Conservation (phyloP, 805 yeast genomes). For the Sungouiella blattae region DNA sequence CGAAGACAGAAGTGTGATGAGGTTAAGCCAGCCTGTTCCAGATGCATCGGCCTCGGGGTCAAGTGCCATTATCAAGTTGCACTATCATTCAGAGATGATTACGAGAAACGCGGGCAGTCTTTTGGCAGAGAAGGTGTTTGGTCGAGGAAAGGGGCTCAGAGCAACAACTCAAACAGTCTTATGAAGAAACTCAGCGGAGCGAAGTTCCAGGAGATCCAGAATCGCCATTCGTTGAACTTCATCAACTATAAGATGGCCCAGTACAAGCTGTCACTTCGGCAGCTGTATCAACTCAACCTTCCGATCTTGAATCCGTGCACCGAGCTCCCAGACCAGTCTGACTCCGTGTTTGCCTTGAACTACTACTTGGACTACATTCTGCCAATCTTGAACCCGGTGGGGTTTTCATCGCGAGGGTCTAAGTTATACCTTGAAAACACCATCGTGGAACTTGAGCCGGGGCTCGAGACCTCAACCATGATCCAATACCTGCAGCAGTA, state of each 20-base stretch:
- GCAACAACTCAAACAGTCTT: conserved; percentile 7
- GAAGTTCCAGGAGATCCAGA: conserved; percentile 13
- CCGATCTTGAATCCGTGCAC: conserved; percentile 13
- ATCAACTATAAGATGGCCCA: conserved; percentile 13
- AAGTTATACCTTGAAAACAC: background rate
- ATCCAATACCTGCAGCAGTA: conserved; percentile 23
- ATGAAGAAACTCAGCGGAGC: conserved; percentile 11
- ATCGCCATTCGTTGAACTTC: conserved; percentile 14
- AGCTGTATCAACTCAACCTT: no score
- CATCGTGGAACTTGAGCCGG: conserved; percentile 19
- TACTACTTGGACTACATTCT: conserved; percentile 24
- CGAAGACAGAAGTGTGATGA: conserved; percentile 26
- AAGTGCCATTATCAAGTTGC: conserved; percentile 18
- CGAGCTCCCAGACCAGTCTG: conserved; percentile 7
- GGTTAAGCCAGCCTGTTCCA: conserved; percentile 20
- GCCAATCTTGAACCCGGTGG: conserved; percentile 28
- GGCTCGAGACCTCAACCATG: conserved; percentile 19
- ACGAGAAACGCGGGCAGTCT: conserved; percentile 20
- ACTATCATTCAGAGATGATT: conserved; percentile 25
- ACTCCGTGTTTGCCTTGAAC: conserved; percentile 20
- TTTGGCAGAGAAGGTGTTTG: conserved; percentile 30
- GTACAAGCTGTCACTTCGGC: conserved; percentile 1
- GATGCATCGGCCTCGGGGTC: conserved; percentile 16
- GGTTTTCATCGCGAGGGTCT: conserved; percentile 1
- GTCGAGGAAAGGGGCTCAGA: conserved; percentile 13